A percentile compares a stretch with the other conserved stretches of the same genome.
Conservation (phyloP, 257 asterid species). For the Asclepias syriaca region DNA sequence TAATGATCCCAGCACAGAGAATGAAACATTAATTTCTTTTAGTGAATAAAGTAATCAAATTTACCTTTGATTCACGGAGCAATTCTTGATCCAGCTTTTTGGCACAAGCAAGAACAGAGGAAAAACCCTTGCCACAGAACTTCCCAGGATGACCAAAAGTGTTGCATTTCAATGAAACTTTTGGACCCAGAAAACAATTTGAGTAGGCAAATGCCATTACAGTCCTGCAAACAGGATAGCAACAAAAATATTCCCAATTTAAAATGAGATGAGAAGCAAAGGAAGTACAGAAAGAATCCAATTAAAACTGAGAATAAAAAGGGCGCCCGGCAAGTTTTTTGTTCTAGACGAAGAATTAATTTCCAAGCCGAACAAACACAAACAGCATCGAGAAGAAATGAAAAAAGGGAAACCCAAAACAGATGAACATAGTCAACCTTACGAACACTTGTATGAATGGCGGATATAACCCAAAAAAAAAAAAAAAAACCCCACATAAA, state of each 20-base stretch:
- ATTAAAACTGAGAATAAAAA: too few species aligned
- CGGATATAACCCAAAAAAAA: background rate
- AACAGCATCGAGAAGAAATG: too few species aligned
- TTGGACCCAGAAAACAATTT: slow-evolving; percentile 34
- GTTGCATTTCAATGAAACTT: slow-evolving; percentile 21
- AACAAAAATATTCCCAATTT: background rate
- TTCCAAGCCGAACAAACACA: background rate
- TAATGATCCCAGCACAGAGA: background rate
- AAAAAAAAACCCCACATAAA: background rate
- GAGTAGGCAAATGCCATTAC: slow-evolving; percentile 43
- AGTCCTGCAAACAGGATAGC: background rate
- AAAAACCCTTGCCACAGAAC: slow-evolving; percentile 14
- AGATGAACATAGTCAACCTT: background rate
- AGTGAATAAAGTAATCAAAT: background rate
- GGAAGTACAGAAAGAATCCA: background rate
- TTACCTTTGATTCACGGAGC: slow-evolving; percentile 45
- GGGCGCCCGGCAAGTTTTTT: background rate
- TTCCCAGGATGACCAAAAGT: slow-evolving; percentile 14
- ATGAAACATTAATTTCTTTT: background rate
- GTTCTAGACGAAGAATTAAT: background rate
- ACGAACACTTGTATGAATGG: background rate
- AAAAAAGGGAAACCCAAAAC: background rate
- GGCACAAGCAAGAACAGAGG: slow-evolving; percentile 33
- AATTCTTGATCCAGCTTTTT: slow-evolving; percentile 24
- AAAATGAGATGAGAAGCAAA: background rate